Evolutionary conservation across 163 green algal genomes (phyloP), one percentile per base, ranked within the genome.

Genomic region (Scenedesmus sp.): DNA sequence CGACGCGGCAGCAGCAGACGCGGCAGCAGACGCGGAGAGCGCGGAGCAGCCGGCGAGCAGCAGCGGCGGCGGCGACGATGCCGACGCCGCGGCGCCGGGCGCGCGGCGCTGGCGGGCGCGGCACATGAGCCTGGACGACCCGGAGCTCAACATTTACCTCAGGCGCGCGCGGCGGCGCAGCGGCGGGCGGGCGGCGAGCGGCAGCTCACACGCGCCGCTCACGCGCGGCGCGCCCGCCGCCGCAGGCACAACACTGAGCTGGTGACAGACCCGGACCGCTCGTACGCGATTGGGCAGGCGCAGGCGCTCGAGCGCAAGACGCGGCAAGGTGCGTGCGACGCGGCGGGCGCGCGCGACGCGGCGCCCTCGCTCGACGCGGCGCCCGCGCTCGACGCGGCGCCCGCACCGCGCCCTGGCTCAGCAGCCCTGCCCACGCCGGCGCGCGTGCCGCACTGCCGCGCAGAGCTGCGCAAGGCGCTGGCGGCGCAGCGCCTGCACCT

Each of bases 401-500:
- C 50, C 10, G 50, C 50, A 58, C 20, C 13, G 1, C 54, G 26
- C 17, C 4, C 54, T 42, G 54, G 26, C 29, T 20, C 26, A 62
- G 42, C 64, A 74, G 13, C 28, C 28, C 17, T 44, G 31, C 17
- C 13, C 17, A 17, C 31, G 45, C 29, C 33, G 28, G 29, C 39
- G 28, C 31, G 10, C 28, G 28, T 64, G 54, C 54, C 20, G 3
- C 56, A 33, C 33, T 63, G 63, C 63, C 39, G 4, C 48, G 50
- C 66, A 80, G 72, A 80, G 44, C 72, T 80, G 29, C 72, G 48
- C 47, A 71, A 65, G 48, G 72, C 45, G 0, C 60, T 80, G 11
- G 72, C 72, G n/a, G 72, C 72, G 29, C 58, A 72, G 20, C 72
- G 72, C 20, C 44, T 80, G 33, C n/a, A 24, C 3, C 29, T 80